Base-by-base conservation (phyloP, 2,329 filamentous ascomycete species). In the Penicillium janthinellum region DNA sequence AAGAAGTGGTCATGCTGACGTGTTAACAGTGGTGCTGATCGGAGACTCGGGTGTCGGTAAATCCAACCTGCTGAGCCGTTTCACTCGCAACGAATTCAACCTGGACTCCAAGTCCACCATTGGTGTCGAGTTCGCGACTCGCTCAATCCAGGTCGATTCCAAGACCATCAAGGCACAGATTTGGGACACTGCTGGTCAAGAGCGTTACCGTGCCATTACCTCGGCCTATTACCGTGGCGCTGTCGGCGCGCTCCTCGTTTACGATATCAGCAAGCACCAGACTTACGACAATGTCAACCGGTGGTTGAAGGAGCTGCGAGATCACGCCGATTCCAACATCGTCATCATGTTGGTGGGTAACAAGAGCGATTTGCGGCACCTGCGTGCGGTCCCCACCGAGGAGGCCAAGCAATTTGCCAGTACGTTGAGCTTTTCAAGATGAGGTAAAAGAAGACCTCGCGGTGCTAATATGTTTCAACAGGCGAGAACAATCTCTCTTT, bases 141-240 rank as follows among this genome's bases (percentile, higher is more conserved):
- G 95, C 67, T 97, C 92, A 70, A 99, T 99, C 78, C 94, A 98
- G 82, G 95, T 99, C 74, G 95, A 99, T 81, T 90, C 91, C 76
- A 99, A 99, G 87, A 99, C 95, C 66, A 99, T 99, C 88, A 99
- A 99, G 86, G 95, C 95, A 71, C 95, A 99, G 84, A 99, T 99
- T 75, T 99, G 96, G 95, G 95, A 99, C 84, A 99, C 95, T 60
- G 95, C 95, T 69, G 95, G 95, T 70, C 95, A 99, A 83, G 95
- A 99, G 82, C 90, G 95, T 78, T 99, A 98, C 84, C 91, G 96
- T 77, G 95, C 95, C 78, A 99, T 99, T 79, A 99, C 95, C 71
- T 97, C 95, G 61, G 95, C 95, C 70, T 99, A 99, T 84, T 99
- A 99, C 82, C 90, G 95, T 73, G 96, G 95, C 73, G 96, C 95